Base-by-base conservation (phyloP, 2,329 filamentous ascomycete genomes). In the Colletotrichum liriopes region DNA sequence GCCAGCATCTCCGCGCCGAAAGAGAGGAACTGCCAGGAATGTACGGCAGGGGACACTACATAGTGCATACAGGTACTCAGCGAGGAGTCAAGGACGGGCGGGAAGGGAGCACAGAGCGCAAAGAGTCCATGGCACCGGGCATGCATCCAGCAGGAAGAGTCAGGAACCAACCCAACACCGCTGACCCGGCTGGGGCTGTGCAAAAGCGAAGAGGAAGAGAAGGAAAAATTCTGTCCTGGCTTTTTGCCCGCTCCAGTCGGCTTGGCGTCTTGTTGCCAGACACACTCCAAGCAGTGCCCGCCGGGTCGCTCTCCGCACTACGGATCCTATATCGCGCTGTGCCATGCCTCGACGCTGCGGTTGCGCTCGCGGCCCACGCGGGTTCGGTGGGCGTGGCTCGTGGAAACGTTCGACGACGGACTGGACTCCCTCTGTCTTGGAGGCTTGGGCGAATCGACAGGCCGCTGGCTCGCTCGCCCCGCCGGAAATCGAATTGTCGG, bases 401-500 rank as follows among this genome's bases (percentile, higher is more conserved):
- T 43, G 12, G n/a, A 55, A 59, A 64, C 59, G 65, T 63, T 72
- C 69, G 32, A 68, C 41, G 26, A 59, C 37, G 29, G 59, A 68
- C 65, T 69, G 39, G 59, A 64, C 65, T 54, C 54, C 35, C 51
- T 35, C 26, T 58, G 39, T 54, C 43, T 39, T 32, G 45, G 35
- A 23, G n/a, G n/a, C 54, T 16, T 43, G 18, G 49, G 35, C 49
- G 39, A 54, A 45, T 64, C 16, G 49, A 58, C 39, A 51, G 29
- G 47, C 45, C 47, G 55, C 12, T 59, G 54, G 47, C 55, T 67
- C 37, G 54, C 52, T 66, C 49, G 71, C 67, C 71, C 71, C 61
- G 49, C 61, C 32, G n/a, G 47, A 47, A 62, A 67, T 71, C 61
- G 67, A 71, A 73, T 67, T 73, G 71, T 67, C 66, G 67, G 71